Evolutionary conservation across 2,329 filamentous ascomycete species (phyloP).

Genomic region (Ilyonectria sp.): DNA sequence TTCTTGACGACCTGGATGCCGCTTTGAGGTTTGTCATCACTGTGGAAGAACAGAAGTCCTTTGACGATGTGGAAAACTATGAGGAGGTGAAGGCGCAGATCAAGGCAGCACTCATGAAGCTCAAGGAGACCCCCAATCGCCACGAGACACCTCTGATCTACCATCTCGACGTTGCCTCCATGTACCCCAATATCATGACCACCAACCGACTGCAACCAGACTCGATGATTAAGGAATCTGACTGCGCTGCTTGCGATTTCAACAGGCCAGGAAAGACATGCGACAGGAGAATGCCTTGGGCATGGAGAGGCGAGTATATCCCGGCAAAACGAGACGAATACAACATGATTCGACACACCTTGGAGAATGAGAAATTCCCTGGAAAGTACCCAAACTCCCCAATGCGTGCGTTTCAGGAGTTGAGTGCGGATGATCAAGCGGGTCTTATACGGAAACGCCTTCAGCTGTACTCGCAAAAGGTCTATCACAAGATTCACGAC

Average conservation of each 20-base stretch:
- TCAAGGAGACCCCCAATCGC: conserved; percentile 88
- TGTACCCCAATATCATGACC: conserved; percentile 99
- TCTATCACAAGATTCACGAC: conserved; percentile 99
- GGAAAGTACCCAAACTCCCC: conserved; percentile 81
- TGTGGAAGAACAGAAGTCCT: conserved; percentile 85
- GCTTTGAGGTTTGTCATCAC: conserved; percentile 90
- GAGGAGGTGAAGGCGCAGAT: conserved; percentile 91
- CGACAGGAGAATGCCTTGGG: conserved; percentile 94
- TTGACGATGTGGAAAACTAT: conserved; percentile 86
- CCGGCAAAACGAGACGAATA: conserved; percentile 98
- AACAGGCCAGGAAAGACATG: conserved; percentile 98
- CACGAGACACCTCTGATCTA: conserved; percentile 93
- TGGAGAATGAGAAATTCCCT: conserved; percentile 94
- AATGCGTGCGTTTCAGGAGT: conserved; percentile 82
- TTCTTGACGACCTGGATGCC: conserved; percentile 87
- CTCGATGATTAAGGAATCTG: conserved; percentile 98
- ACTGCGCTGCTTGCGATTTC: conserved; percentile 98
- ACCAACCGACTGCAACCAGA: conserved; percentile 97
- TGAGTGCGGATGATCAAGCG: conserved; percentile 87
- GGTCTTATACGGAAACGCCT: conserved; percentile 86
- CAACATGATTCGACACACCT: conserved; percentile 95
- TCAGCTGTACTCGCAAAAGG: conserved; percentile 96
- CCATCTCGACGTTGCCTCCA: conserved; percentile 97
- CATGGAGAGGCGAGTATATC: conserved; percentile 97
- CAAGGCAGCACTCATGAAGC: conserved; percentile 74